These are phyloP conservation scores for Neonectria sp. DNA, from an alignment of 2,329 filamentous ascomycete species.

Conservation along the genomic window DNA sequence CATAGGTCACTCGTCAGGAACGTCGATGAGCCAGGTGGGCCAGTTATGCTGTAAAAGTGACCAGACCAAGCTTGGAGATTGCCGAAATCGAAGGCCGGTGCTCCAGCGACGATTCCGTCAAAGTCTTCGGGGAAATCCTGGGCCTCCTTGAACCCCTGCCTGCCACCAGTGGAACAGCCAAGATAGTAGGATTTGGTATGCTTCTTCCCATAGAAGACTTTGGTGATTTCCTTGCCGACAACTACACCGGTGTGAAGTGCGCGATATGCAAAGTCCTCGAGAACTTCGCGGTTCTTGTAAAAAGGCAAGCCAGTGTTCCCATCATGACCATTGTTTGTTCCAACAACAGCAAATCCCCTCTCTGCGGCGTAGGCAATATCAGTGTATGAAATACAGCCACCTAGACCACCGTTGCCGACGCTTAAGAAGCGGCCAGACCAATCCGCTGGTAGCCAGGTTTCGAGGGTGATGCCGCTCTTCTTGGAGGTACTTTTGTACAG, in stretches of 20 bases:
- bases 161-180: constrained; percentile 73
- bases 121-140: constrained; percentile 70
- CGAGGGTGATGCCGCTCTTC: constrained; percentile 61
- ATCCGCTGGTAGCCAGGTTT: constrained; percentile 63
- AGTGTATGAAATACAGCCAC: constrained; percentile 64
- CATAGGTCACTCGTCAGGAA: constrained; percentile 53
- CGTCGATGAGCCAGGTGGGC: constrained; percentile 7
- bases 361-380: constrained; percentile 61
- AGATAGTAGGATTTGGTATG: constrained; percentile 67
- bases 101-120: constrained; percentile 63
- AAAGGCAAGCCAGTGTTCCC: constrained; percentile 55
- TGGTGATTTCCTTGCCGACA: constrained; percentile 62
- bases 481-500: constrained; percentile 49
- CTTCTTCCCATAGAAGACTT: constrained; percentile 61
- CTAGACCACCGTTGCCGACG: constrained; percentile 65
- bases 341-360: constrained; percentile 63
- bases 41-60: constrained; percentile 8
- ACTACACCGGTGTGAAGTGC: constrained; percentile 63
- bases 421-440: constrained; percentile 62
- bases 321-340: constrained; percentile 67
- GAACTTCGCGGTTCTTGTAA: constrained; percentile 54
- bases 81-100: constrained; percentile 63
- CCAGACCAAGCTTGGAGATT: constrained; percentile 57
- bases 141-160: constrained; percentile 69
- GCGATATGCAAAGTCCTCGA: constrained; percentile 55